Conservation (phyloP, 108 stramenopile genomes). For the Conticribra weissflogii region DNA sequence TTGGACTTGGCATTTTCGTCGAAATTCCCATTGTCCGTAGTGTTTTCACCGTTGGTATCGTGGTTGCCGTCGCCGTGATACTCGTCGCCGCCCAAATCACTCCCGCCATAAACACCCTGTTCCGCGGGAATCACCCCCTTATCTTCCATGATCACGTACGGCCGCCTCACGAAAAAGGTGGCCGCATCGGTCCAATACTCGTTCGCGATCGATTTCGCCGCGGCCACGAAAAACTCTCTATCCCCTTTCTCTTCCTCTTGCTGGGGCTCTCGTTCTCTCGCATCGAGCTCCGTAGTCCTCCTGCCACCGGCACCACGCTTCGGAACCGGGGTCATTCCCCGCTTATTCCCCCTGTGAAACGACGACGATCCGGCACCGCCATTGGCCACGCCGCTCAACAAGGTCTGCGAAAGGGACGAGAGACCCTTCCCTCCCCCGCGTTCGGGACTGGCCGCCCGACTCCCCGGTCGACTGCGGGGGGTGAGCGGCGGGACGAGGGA, state of each 20-base stretch:
- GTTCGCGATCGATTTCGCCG: conserved; percentile 51
- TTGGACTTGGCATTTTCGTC: conserved; percentile 8
- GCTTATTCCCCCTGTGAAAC: conserved; percentile 14
- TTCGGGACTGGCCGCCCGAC: conserved; percentile 37
- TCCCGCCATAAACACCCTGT: not conserved
- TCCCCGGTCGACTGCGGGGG: conserved; percentile 19
- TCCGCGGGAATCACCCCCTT: not conserved
- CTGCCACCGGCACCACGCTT: no score
- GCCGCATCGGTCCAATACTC: conserved; percentile 59
- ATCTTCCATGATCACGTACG: conserved; percentile 39
- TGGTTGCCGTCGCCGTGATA: not conserved
- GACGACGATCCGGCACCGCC: conserved; percentile 5
- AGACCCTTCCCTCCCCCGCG: conserved; percentile 18
- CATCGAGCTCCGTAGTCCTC: not conserved
- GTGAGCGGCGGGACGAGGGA: conserved; percentile 33
- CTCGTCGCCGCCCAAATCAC: not conserved
- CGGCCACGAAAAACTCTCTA: conserved; percentile 36
- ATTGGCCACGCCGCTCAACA: not conserved
- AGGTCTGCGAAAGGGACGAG: not conserved
- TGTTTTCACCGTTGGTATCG: not conserved
- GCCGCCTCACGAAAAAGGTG: conserved; percentile 61
- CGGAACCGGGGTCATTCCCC: conserved; percentile 50
- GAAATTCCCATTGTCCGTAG: conserved; percentile 26
- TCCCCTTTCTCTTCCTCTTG: conserved; percentile 19
- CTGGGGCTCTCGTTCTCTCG: not conserved